These are phyloP conservation scores for Erodium moschatum DNA, from an alignment of 441 rosid species.

Conservation along the genomic window DNA sequence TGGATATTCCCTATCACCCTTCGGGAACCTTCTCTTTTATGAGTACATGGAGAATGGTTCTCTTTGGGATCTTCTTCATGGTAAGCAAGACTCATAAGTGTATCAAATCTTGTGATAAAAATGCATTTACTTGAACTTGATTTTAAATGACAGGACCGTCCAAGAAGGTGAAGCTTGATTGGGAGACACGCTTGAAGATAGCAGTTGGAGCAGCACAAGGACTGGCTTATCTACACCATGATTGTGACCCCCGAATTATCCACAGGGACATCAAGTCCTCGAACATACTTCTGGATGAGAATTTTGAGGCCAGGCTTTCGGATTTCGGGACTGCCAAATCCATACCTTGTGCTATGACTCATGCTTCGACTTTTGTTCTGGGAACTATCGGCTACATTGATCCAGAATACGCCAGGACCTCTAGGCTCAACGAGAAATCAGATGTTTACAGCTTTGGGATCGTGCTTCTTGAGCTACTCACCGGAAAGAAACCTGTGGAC, in stretches of 20 bases:
- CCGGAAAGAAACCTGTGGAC: slow-evolving; percentile 93
- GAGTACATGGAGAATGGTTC: slow-evolving; percentile 96
- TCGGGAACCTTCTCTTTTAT: slow-evolving; percentile 84
- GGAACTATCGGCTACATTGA: slow-evolving; percentile 96
- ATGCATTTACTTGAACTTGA: too few relatives aligned
- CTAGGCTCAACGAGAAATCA: slow-evolving; percentile 74
- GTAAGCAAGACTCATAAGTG: slow-evolving; percentile 29
- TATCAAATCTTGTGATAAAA: too few relatives aligned
- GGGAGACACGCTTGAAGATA: slow-evolving; percentile 79
- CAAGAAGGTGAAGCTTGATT: slow-evolving; percentile 77
- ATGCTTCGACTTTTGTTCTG: slow-evolving; percentile 71
- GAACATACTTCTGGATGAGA: slow-evolving; percentile 71
- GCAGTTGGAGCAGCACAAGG: slow-evolving; percentile 95
- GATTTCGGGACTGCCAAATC: slow-evolving; percentile 90
- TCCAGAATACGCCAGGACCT: slow-evolving; percentile 88
- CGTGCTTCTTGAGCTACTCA: slow-evolving; percentile 83
- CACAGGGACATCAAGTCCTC: too few relatives aligned
- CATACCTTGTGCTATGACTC: slow-evolving; percentile 54
- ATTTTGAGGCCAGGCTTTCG: slow-evolving; percentile 71
- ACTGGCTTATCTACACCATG: slow-evolving; percentile 92
- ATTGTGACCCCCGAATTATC: slow-evolving; percentile 80
- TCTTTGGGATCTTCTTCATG: slow-evolving; percentile 92
- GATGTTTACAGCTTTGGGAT: slow-evolving; percentile 92
- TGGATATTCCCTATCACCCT: slow-evolving; percentile 68
- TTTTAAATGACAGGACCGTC: slow-evolving; percentile 38